These are phyloP conservation scores for Pichia sp. DNA, from an alignment of 1,139 yeast genomes.

Conservation along the genomic window DNA sequence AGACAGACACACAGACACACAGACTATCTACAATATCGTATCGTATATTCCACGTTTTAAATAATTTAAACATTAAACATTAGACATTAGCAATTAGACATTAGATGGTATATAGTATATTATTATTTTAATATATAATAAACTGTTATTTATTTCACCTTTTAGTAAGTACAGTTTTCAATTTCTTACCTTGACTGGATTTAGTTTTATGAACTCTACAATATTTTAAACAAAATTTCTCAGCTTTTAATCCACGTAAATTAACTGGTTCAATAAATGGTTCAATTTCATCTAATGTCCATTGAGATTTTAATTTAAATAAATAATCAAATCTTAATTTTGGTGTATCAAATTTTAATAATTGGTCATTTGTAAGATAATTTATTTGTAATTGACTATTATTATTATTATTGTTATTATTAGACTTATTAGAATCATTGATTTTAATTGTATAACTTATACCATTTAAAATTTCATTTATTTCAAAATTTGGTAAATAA, in stretches of 20 bases:
- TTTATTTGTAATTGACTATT: neutral
- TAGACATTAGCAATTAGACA: no score
- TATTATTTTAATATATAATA: no score
- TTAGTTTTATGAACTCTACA: slow-evolving; percentile 34
- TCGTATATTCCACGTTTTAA: no score
- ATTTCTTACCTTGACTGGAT: no score
- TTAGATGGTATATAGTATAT: no score
- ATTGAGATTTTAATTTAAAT: slow-evolving; percentile 51
- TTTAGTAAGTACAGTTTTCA: neutral
- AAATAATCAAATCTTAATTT: slow-evolving; percentile 53
- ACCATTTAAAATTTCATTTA: slow-evolving; percentile 17
- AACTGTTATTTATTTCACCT: neutral
- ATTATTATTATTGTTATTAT: neutral
- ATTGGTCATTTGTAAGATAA: neutral
- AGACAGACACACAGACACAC: no score
- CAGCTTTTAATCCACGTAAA: slow-evolving; percentile 53
- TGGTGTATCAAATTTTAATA: slow-evolving; percentile 37
- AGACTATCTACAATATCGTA: no score
- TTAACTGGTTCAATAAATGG: slow-evolving; percentile 63
- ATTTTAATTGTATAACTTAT: slow-evolving; percentile 26
- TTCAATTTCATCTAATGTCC: slow-evolving; percentile 68
- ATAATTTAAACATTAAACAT: no score
- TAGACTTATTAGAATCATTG: no score
- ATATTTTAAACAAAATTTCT: slow-evolving; percentile 66
- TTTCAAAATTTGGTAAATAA: slow-evolving; percentile 33